Evolutionary conservation across 2,329 filamentous ascomycete genomes (phyloP).

Genomic region (Fusarium keratoplasticum): DNA sequence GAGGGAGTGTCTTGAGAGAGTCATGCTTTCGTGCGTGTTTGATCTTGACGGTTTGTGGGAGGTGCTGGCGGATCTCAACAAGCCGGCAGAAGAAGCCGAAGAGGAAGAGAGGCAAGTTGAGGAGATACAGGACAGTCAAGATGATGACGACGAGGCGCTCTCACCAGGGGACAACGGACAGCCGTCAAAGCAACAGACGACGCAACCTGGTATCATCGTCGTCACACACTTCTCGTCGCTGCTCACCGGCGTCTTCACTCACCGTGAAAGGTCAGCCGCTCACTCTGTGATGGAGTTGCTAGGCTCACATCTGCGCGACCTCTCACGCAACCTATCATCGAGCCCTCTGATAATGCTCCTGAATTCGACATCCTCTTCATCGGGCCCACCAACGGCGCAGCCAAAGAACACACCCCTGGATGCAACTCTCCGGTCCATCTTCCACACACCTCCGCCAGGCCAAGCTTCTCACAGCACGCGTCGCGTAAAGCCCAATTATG

Average conservation of each 20-base stretch:
- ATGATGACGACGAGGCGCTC: constrained; percentile 44
- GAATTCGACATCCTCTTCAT: constrained; percentile 59
- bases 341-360: constrained; percentile 65
- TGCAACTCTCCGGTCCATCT: constrained; percentile 63
- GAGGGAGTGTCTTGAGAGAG: constrained; percentile 58
- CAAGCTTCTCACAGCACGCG: constrained; percentile 22
- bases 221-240: constrained; percentile 66
- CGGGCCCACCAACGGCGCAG: constrained; percentile 2
- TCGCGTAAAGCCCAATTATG: constrained; percentile 63
- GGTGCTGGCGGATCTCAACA: constrained; percentile 63
- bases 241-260: constrained; percentile 64
- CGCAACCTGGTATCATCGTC: constrained; percentile 58
- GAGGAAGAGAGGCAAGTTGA: constrained; percentile 11
- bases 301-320: constrained; percentile 57
- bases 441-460: constrained; percentile 51
- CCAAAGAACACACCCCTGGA: constrained; percentile 45
- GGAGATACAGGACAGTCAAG: constrained; percentile 51
- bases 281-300: constrained; percentile 63
- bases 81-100: constrained; percentile 48
- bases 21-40: constrained; percentile 68
- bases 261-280: constrained; percentile 58
- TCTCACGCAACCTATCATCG: constrained; percentile 55
- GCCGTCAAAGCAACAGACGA: constrained; percentile 2
- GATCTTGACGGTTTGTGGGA: constrained; percentile 69
- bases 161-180: constrained; percentile 8